phyloP scores from a whole-genome alignment of 1,139 yeast species.

The Scheffersomyces titani region DNA sequence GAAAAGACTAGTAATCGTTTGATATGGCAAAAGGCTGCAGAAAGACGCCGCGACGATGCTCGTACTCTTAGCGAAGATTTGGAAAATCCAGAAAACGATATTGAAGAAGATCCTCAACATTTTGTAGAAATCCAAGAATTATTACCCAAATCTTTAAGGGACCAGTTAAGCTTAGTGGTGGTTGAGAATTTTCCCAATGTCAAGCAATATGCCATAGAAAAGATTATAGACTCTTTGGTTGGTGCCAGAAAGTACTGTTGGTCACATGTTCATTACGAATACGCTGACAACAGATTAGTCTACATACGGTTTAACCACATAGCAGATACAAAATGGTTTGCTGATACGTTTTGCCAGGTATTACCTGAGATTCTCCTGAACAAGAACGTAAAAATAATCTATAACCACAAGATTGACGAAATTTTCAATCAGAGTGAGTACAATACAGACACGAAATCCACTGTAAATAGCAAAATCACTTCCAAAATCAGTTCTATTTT shows the following conservation, averaged over 20 bases:
- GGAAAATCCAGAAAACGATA: constrained; percentile 8
- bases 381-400: constrained; percentile 6
- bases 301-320: constrained; percentile 27
- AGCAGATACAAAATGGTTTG: constrained; percentile 15
- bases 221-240: constrained; percentile 16
- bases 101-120: constrained; percentile 7
- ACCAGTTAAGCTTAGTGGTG: constrained; percentile 39
- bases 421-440: neutral
- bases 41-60: constrained; percentile 9
- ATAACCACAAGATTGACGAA: constrained; percentile 1
- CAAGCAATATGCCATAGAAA: constrained; percentile 29
- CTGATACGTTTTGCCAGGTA: constrained; percentile 1
- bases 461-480: neutral
- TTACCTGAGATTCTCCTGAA: constrained; percentile 3
- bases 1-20: constrained; percentile 24
- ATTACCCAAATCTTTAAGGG: constrained; percentile 31
- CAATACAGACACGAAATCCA: neutral
- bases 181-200: constrained; percentile 37
- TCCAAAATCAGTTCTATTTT: constrained; percentile 16
- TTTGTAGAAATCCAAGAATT: constrained; percentile 27
- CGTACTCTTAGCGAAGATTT: constrained; percentile 8
- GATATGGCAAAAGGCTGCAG: constrained; percentile 4
- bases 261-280: constrained; percentile 30
- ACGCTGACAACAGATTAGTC: constrained; percentile 25
- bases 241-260: constrained; percentile 19